Conservation (phyloP, 2,329 filamentous ascomycete genomes). For the Penicillium sp. region DNA sequence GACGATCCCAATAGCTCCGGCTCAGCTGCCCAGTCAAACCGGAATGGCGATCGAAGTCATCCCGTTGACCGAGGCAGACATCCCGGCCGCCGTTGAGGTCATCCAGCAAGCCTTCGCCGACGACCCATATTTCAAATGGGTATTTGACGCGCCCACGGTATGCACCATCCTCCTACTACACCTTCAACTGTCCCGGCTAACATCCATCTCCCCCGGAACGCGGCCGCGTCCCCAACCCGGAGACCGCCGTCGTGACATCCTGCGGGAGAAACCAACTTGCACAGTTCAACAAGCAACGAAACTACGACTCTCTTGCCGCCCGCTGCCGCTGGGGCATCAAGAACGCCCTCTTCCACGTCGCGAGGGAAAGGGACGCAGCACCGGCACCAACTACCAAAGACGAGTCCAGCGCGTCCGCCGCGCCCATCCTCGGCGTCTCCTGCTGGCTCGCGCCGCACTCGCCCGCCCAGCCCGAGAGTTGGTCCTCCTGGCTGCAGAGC, state of each 20-base stretch:
- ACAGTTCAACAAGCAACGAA: slow-evolving; percentile 60
- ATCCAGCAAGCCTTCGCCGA: slow-evolving; percentile 65
- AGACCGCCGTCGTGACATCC: slow-evolving; percentile 7
- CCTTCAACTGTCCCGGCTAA: slow-evolving; percentile 15
- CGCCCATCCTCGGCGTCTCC: slow-evolving; percentile 65
- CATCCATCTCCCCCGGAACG: slow-evolving; percentile 16
- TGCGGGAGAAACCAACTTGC: slow-evolving; percentile 6
- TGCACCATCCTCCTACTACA: slow-evolving; percentile 18
- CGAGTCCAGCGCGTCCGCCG: slow-evolving; percentile 3
- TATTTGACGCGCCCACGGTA: slow-evolving; percentile 59
- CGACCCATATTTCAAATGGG: slow-evolving; percentile 67
- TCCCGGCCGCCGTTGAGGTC: slow-evolving; percentile 61
- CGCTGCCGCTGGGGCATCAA: slow-evolving; percentile 70
- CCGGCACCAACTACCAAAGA: background rate
- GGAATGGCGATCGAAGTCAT: slow-evolving; percentile 55
- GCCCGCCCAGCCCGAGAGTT: slow-evolving; percentile 53
- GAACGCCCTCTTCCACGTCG: slow-evolving; percentile 69
- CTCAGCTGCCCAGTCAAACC: background rate
- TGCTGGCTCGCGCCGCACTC: slow-evolving; percentile 66
- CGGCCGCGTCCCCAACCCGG: too few species aligned
- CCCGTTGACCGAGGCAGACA: slow-evolving; percentile 57
- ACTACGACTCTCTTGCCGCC: slow-evolving; percentile 60
- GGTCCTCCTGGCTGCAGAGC: slow-evolving; percentile 60
- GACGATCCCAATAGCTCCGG: background rate
- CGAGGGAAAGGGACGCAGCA: slow-evolving; percentile 53